These are phyloP conservation scores for Trichophaea hybrida DNA, from an alignment of 2,329 filamentous ascomycete species.

Conservation along the genomic window DNA sequence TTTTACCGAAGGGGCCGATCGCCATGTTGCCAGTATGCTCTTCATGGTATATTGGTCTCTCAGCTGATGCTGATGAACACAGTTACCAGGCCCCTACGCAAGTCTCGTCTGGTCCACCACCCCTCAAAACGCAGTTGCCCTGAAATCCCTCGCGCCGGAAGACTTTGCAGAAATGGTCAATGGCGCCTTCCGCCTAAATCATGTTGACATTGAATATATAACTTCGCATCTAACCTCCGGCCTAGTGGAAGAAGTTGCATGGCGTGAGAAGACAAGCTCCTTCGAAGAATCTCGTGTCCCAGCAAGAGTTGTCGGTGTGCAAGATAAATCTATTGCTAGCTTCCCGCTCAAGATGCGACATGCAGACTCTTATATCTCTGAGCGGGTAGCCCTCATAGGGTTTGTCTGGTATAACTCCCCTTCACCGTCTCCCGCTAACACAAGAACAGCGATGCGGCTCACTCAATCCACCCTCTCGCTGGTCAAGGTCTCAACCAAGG, in stretches of 20 bases:
- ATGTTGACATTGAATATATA: conserved; percentile 60
- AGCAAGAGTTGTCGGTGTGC: conserved; percentile 52
- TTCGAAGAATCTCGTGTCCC: conserved; percentile 44
- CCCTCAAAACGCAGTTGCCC: conserved; percentile 57
- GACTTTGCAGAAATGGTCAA: conserved; percentile 85
- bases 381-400: conserved; percentile 77
- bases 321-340: conserved; percentile 66
- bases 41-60: neutral
- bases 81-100: conserved; percentile 62
- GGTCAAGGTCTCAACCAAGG: conserved; percentile 92
- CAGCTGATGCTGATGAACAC: neutral
- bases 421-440: neutral
- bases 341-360: conserved; percentile 88
- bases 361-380: conserved; percentile 81
- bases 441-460: conserved; percentile 59
- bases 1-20: conserved; percentile 80
- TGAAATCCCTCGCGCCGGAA: conserved; percentile 57
- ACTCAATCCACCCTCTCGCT: conserved; percentile 86
- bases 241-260: conserved; percentile 63
- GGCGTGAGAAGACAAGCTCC: conserved; percentile 49
- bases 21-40: conserved; percentile 58
- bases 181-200: conserved; percentile 70
- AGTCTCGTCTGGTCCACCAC: conserved; percentile 94
- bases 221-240: conserved; percentile 51
- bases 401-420: conserved; percentile 35